Base-by-base conservation (phyloP, 352 stramenopile species). In the Phytopythium oedochilum region DNA sequence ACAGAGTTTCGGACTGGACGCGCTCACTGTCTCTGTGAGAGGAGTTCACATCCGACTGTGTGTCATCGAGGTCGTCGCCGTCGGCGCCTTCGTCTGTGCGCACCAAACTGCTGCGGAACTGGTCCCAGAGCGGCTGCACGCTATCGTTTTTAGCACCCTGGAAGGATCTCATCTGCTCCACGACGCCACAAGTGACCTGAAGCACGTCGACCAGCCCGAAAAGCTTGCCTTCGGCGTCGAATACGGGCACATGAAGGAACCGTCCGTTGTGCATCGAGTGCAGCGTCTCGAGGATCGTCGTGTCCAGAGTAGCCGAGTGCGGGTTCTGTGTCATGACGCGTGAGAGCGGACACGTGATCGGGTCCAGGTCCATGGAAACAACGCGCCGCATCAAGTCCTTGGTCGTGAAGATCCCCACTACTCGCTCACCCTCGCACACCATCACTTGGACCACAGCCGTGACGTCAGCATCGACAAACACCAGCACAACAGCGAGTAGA, bases 341-440 rank as follows among this genome's bases (percentile, higher is more conserved):
- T 5, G 71, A 85, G 31, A 99, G 80, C 34, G 75, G 50, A 57
- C 88, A 97, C 20, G 68, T 66, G 26, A 73, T 74, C 20, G 96
- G 86, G 34, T 94, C 76, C 2, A 98, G 55, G 14, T 93, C 89
- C 45, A 94, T 79, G 0, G 93, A 88, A 29, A 99, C 81, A 18
- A 98, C 96, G 46, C 96, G 82, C 26, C 83, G 94, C 92, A 99
- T 97, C 67, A 99, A 79, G 70, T 99, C 96, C 63, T 99, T 99
- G 26, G 97, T 96, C 17, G 95, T 98, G 60, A 99, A 97, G 63
- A 99, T 99, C 22, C 96, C 96, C 14, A 98, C 78, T 51, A 98
- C 88, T 26, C 85, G 65, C 17, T 68, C 68, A 25, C 79, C 68
- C 52, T 91, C 78, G 46, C 97, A 92, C 40, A 98, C 89, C 45